Percentiles rank a stretch among this genome's conserved stretches.
phyloP scores from a whole-genome alignment of 176 grass and related monocot genomes.

The Aegilops speltoides region DNA sequence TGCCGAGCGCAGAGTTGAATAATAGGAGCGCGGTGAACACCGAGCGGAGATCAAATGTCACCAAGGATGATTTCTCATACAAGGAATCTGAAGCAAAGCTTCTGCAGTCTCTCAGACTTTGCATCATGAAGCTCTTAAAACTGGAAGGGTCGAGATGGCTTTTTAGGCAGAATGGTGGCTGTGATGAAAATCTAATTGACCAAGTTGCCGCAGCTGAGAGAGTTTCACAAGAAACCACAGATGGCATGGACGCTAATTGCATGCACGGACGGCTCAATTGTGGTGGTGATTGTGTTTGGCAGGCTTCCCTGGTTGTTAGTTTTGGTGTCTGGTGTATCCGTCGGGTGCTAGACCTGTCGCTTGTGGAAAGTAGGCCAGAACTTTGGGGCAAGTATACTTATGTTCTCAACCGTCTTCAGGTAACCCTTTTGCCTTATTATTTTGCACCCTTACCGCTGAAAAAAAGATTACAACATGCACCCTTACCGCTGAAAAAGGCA shows the following conservation, averaged over 20 bases:
- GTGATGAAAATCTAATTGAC: conserved; percentile 70
- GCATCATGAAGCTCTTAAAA: conserved; percentile 60
- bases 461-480: background rate
- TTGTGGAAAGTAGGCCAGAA: conserved; percentile 78
- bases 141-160: conserved; percentile 77
- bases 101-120: conserved; percentile 49
- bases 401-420: conserved; percentile 89
- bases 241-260: background rate
- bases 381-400: conserved; percentile 93
- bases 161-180: conserved; percentile 53
- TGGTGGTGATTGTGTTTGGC: conserved; percentile 61
- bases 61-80: conserved; percentile 36
- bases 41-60: background rate
- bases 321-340: conserved; percentile 85
- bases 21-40: conserved; percentile 3
- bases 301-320: conserved; percentile 50
- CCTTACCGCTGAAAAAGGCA: too few species aligned
- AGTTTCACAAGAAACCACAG: conserved; percentile 15
- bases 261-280: conserved; percentile 26
- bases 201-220: conserved; percentile 45
- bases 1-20: conserved; percentile 5
- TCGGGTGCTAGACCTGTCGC: conserved; percentile 58
- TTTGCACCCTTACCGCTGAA: background rate
- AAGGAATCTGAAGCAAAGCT: conserved; percentile 42
- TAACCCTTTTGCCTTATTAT: background rate